Conservation (phyloP, 108 stramenopile species). For the Aureococcus anophagefferens region DNA sequence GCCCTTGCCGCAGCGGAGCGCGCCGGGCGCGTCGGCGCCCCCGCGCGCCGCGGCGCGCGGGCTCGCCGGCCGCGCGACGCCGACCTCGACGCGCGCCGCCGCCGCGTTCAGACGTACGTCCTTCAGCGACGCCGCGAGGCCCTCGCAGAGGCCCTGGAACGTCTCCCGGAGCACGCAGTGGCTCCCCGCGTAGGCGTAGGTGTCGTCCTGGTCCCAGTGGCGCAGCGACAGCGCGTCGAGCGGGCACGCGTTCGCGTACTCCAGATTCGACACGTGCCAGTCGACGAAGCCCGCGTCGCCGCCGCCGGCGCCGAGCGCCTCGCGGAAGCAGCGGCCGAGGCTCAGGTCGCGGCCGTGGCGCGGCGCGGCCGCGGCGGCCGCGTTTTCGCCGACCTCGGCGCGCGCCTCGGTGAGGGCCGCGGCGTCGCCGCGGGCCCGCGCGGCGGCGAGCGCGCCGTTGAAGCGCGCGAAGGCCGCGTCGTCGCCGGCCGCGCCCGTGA, state of each 20-base stretch:
- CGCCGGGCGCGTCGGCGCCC: no score
- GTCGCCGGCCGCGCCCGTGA: no score
- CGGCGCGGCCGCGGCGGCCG: background rate
- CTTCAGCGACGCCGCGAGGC: background rate
- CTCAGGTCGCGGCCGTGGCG: background rate
- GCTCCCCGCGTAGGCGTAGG: background rate
- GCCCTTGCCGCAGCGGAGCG: no score
- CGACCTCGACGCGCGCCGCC: background rate
- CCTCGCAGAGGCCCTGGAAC: background rate
- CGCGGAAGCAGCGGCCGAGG: background rate
- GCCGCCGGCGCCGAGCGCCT: background rate
- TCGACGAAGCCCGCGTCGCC: background rate
- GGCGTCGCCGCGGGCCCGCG: background rate
- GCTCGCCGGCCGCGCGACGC: no score
- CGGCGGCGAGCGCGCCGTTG: background rate
- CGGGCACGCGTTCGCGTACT: background rate
- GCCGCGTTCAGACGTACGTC: background rate
- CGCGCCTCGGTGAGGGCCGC: background rate
- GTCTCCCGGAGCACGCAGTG: background rate
- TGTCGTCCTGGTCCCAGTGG: background rate
- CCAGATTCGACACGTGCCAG: background rate
- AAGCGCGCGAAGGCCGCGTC: background rate
- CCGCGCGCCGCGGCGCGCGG: no score
- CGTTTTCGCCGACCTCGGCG: background rate
- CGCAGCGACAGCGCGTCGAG: background rate